These are phyloP conservation scores for Apiospora koreana DNA, from an alignment of 2,329 filamentous ascomycete species.

Conservation along the genomic window DNA sequence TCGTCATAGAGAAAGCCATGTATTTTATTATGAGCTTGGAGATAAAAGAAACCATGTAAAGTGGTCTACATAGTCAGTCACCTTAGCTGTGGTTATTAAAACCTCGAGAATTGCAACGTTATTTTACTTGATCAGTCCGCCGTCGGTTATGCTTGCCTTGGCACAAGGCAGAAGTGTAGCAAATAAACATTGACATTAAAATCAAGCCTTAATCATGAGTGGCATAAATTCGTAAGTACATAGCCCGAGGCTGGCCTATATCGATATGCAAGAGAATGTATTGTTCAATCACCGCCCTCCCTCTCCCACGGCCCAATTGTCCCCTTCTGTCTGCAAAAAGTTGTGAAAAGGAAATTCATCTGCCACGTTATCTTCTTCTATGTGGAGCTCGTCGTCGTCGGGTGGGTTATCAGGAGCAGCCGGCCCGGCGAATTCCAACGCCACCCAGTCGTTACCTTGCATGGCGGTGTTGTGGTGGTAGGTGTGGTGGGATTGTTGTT, in stretches of 20 bases:
- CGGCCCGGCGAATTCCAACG: neutral
- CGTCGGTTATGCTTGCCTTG: no score
- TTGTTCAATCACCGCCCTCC: neutral
- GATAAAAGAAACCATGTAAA: neutral
- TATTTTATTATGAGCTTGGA: neutral
- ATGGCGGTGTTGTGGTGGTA: neutral
- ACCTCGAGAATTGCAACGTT: neutral
- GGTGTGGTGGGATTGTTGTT: no score
- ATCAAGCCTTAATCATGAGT: neutral
- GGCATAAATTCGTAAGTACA: neutral
- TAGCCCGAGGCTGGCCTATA: neutral
- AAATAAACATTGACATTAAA: neutral
- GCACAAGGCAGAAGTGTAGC: neutral
- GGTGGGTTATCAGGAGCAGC: neutral
- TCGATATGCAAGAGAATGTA: neutral
- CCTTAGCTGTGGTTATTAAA: neutral
- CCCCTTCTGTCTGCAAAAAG: no score
- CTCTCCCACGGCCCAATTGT: no score
- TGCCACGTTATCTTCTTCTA: neutral
- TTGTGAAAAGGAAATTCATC: neutral
- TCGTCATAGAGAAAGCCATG: neutral
- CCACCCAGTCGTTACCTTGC: neutral
- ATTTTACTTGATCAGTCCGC: neutral
- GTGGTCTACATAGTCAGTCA: neutral
- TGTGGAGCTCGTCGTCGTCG: neutral